Evolutionary conservation across 2,329 filamentous ascomycete genomes (phyloP), one percentile per base, ranked within the genome.

Genomic region (Alternaria conjuncta): DNA sequence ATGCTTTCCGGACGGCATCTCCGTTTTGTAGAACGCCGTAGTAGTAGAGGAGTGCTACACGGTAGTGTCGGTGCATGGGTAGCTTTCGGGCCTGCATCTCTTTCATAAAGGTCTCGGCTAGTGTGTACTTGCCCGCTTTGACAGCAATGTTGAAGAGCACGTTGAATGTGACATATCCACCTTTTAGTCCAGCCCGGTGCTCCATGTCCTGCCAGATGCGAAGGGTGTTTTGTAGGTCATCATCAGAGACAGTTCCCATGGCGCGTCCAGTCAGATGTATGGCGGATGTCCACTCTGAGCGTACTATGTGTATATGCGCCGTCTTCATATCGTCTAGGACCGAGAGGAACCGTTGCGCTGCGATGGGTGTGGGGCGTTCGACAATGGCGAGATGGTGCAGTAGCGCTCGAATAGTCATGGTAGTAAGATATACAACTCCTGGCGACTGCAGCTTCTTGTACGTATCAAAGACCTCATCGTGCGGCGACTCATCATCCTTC

Each of bases 161-260:
- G 75, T 96, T 97, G 80, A 99, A 96, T 0, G 95, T 97, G n/a
- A 94, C 90, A 53, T 88, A 85, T 70, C 91, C 92, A 36, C 87
- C 90, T 69, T 82, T 82, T 13, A 93, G 79, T 1, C 87, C 86
- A 2, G 89, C 89, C 5, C 88, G 82, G 50, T 87, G 85, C 79
- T 99, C 96, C 94, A 98, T 98, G 72, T 96, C 89, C 68, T 88
- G 89, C 94, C 95, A 99, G 23, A 96, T 80, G 51, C 88, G 86
- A 49, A 99, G 83, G 0, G 92, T 90, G 6, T 88, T 86, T 78
- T 92, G 84, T 46, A 92, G 79, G 77, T 94, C 86, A 44, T 85
- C 73, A 47, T 86, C 83, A 49, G 87, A 85, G 43, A 89, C 83
- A 11, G 75, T 83, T 9, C 86, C 84, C 67, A 90, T 88, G 70